Conservation (phyloP, 257 asterid species). For the Lavandula angustifolia region DNA sequence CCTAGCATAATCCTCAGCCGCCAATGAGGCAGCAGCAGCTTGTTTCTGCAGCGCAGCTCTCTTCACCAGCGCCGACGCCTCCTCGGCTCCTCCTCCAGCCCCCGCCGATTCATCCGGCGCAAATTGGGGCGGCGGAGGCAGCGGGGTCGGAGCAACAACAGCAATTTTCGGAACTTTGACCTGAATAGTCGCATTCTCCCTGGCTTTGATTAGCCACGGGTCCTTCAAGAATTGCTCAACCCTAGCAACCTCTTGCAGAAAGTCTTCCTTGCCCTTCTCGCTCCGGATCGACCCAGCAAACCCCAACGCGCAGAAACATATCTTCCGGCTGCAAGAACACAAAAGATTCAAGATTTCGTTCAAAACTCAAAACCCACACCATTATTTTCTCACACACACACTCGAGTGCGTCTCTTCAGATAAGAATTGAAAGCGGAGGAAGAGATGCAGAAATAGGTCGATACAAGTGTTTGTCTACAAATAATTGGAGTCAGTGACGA, state of each 20-base stretch:
- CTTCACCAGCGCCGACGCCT: slow-evolving; percentile 74
- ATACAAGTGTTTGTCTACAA: slow-evolving; percentile 28
- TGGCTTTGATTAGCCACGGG: slow-evolving; percentile 78
- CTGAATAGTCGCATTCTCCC: slow-evolving; percentile 72
- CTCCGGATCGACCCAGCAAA: slow-evolving; percentile 62
- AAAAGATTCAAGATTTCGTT: slow-evolving; percentile 34
- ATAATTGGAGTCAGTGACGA: slow-evolving; percentile 29
- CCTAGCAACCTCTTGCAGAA: slow-evolving; percentile 62
- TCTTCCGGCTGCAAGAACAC: slow-evolving; percentile 70
- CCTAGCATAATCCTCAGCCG: slow-evolving; percentile 82
- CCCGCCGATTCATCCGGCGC: slow-evolving; percentile 28
- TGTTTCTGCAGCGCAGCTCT: slow-evolving; percentile 86
- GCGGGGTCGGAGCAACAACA: slow-evolving; percentile 47
- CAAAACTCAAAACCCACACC: slow-evolving; percentile 34
- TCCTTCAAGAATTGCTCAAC: slow-evolving; percentile 80
- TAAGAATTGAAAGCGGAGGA: slow-evolving; percentile 6
- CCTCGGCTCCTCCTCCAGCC: slow-evolving; percentile 58
- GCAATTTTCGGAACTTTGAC: slow-evolving; percentile 84
- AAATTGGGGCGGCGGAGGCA: slow-evolving; percentile 45
- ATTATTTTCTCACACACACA: slow-evolving; percentile 27
- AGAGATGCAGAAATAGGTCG: slow-evolving; percentile 22
- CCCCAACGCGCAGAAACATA: slow-evolving; percentile 85
- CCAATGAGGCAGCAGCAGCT: slow-evolving; percentile 79
- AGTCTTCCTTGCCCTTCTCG: slow-evolving; percentile 61
- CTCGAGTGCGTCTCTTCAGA: slow-evolving; percentile 27